A percentile compares a stretch with the other conserved stretches of the same genome.
Evolutionary conservation across 1,139 yeast genomes (phyloP).

Genomic region (Protomyces lactucae-debilis): DNA sequence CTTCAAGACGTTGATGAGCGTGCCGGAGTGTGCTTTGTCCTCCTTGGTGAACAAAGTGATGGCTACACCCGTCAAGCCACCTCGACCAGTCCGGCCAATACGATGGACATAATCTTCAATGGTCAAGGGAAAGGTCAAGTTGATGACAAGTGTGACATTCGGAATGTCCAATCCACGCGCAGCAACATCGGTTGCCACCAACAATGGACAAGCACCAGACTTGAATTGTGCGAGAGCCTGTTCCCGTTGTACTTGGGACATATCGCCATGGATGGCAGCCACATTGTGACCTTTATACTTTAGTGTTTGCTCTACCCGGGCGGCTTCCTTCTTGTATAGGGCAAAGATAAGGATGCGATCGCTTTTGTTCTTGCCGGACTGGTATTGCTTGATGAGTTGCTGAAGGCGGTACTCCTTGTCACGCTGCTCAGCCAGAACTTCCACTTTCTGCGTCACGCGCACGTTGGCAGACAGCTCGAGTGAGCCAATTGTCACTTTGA

Average conservation of each 20-base stretch:
- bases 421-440: slow-evolving; percentile 71
- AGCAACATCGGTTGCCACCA: slow-evolving; percentile 97
- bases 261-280: slow-evolving; percentile 94
- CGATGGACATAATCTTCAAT: slow-evolving; percentile 97
- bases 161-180: slow-evolving; percentile 99
- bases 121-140: slow-evolving; percentile 93
- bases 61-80: slow-evolving; percentile 91
- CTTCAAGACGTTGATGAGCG: slow-evolving; percentile 79
- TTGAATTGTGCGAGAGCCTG: slow-evolving; percentile 81
- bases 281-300: slow-evolving; percentile 69
- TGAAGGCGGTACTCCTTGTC: slow-evolving; percentile 74
- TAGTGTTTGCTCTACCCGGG: slow-evolving; percentile 76
- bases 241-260: slow-evolving; percentile 88
- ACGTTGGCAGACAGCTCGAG: slow-evolving; percentile 53
- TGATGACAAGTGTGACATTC: slow-evolving; percentile 90
- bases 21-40: slow-evolving; percentile 95
- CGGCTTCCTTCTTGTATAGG: slow-evolving; percentile 91
- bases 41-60: slow-evolving; percentile 95
- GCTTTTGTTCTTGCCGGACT: slow-evolving; percentile 51
- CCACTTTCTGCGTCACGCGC: slow-evolving; percentile 86
- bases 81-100: slow-evolving; percentile 98
- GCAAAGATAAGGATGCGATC: slow-evolving; percentile 90
- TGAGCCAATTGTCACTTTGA: slow-evolving; percentile 87
- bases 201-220: slow-evolving; percentile 64
- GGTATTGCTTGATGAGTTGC: slow-evolving; percentile 68